Evolutionary conservation across 768 basidiomycete species (phyloP).

Genomic region (Naganishia vishniacii): DNA sequence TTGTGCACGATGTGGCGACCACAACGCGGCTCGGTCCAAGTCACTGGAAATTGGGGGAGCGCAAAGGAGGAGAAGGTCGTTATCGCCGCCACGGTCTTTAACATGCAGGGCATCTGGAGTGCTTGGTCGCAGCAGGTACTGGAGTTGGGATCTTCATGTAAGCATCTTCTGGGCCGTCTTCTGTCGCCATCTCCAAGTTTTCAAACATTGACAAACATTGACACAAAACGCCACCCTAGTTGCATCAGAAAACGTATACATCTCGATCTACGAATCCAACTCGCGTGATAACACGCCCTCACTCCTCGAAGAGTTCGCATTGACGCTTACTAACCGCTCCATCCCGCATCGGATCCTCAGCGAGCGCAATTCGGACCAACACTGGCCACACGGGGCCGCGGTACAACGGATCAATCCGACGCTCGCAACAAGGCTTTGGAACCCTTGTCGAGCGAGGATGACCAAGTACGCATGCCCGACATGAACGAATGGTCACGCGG

Average conservation of each 20-base stretch:
- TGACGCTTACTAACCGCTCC: conserved; percentile 34
- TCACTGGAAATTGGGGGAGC: no score
- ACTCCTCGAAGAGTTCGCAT: conserved; percentile 44
- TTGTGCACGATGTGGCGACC: no score
- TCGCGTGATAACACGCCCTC: conserved; percentile 47
- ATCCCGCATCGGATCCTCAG: conserved; percentile 47
- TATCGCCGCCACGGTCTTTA: conserved; percentile 52
- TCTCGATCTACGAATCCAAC: conserved; percentile 52
- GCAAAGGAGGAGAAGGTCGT: conserved; percentile 19
- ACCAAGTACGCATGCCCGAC: not conserved
- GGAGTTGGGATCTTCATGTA: conserved; percentile 37
- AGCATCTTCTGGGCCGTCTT: no score
- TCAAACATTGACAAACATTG: no score
- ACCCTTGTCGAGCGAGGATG: conserved; percentile 51
- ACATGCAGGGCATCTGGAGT: conserved; percentile 50
- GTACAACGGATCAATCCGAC: conserved; percentile 49
- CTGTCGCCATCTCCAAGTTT: no score
- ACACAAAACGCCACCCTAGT: no score
- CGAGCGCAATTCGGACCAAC: conserved; percentile 34
- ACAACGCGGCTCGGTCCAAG: no score
- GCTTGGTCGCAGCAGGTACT: conserved; percentile 51
- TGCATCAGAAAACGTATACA: conserved; percentile 52
- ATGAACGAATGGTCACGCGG: conserved; percentile 18
- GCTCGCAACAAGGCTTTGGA: conserved; percentile 53
- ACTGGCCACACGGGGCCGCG: conserved; percentile 38